A percentile compares a stretch with the other conserved stretches of the same genome.
Conservation (phyloP, 2,329 filamentous ascomycete species). For the Pseudogymnoascus sp. region DNA sequence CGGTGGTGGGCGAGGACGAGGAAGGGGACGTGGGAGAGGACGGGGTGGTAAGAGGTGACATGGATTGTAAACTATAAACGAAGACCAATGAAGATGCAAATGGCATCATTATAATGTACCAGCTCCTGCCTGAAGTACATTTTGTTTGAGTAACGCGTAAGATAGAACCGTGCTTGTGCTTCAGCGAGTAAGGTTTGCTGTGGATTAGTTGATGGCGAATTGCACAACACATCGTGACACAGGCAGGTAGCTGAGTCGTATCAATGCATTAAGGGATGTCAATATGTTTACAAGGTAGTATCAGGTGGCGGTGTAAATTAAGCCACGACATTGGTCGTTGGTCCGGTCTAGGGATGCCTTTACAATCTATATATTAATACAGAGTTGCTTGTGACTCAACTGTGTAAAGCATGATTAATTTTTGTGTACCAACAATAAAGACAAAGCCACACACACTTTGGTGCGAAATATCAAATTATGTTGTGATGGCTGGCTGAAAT, state of each 20-base stretch:
- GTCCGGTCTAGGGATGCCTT: not conserved
- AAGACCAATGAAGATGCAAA: not conserved
- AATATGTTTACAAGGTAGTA: not conserved
- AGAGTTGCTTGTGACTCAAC: not conserved
- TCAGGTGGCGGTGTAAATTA: not conserved
- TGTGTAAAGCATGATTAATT: not conserved
- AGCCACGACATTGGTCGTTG: not conserved
- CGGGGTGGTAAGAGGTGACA: constrained; percentile 34
- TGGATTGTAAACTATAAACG: not conserved
- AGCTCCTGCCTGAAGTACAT: not conserved
- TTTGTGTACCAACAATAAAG: not conserved
- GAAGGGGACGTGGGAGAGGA: constrained; percentile 24
- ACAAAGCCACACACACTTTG: not conserved
- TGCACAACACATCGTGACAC: not conserved
- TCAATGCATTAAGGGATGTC: not conserved
- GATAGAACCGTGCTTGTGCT: not conserved
- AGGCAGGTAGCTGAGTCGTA: not conserved
- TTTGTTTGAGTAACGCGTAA: not conserved
- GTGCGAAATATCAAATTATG: constrained; percentile 1
- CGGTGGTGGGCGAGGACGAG: constrained; percentile 16
- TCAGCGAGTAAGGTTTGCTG: not conserved
- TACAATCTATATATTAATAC: not conserved
- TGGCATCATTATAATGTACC: not conserved
- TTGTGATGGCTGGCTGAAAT: not conserved
- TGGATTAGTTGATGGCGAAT: not conserved